These are phyloP conservation scores for Corymbia calophylla DNA, from an alignment of 441 rosid genomes.

Conservation along the genomic window DNA sequence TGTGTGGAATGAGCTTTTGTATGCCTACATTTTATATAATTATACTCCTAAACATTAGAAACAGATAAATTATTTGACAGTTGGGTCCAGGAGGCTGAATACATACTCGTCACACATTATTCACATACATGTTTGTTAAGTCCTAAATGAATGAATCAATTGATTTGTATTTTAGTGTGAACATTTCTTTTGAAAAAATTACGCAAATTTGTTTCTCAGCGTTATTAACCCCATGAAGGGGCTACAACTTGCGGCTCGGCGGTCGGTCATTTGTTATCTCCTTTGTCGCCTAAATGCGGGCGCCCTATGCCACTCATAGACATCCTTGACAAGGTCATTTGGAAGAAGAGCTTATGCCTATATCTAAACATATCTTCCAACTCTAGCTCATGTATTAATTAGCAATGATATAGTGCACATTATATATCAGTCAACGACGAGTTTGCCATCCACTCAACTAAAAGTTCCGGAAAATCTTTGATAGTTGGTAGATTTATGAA, in stretches of 20 bases:
- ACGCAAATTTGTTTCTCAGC: neutral
- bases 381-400: neutral
- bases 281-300: neutral
- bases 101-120: neutral
- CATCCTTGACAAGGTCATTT: too few species aligned
- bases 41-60: too few species aligned
- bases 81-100: neutral
- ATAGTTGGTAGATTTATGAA: neutral
- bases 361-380: neutral
- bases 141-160: neutral
- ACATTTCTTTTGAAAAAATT: too few species aligned
- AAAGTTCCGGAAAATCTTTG: neutral
- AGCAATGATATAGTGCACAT: neutral
- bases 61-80: too few species aligned
- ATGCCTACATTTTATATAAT: neutral
- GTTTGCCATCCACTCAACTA: neutral
- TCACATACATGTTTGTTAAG: neutral
- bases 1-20: too few species aligned
- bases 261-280: neutral
- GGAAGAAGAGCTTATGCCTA: neutral
- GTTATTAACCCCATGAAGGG: neutral
- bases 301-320: neutral
- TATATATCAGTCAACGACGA: neutral
- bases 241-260: neutral
- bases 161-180: neutral